phyloP scores from a whole-genome alignment of 1,284 basidiomycete species.

The Apiotrichum sp. region DNA sequence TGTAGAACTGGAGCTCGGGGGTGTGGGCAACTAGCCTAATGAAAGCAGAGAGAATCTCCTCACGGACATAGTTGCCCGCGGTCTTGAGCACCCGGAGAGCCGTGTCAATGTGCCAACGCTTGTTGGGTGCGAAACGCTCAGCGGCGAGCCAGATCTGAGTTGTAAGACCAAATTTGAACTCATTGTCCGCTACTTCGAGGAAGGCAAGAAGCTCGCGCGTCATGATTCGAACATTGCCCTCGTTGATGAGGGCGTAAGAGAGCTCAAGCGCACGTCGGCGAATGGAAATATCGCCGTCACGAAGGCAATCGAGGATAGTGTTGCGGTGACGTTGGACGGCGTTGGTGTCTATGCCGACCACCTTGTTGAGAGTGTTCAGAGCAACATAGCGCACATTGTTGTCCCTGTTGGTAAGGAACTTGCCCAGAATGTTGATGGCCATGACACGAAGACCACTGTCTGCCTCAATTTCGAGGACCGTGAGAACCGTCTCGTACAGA shows the following conservation, averaged over 20 bases:
- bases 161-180: conserved; percentile 97
- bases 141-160: conserved; percentile 96
- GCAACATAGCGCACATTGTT: conserved; percentile 99
- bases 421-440: conserved; percentile 99
- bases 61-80: conserved; percentile 98
- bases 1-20: conserved; percentile 93
- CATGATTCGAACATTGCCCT: conserved; percentile 86
- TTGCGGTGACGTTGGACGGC: conserved; percentile 97
- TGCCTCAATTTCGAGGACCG: conserved; percentile 96
- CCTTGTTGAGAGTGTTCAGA: conserved; percentile 96
- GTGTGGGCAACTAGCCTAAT: conserved; percentile 95
- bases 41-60: conserved; percentile 92
- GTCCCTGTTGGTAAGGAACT: conserved; percentile 95
- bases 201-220: conserved; percentile 90
- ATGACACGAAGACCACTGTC: conserved; percentile 93
- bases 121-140: conserved; percentile 94
- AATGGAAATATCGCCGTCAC: conserved; percentile 98
- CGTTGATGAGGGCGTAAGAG: conserved; percentile 96
- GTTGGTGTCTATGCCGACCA: conserved; percentile 95
- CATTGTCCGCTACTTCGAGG: conserved; percentile 96
- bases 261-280: conserved; percentile 92
- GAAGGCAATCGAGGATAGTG: conserved; percentile 95
- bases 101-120: conserved; percentile 99
- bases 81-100: conserved; percentile 87
- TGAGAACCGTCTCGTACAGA: conserved; percentile 94